Percentiles rank a stretch among this genome's conserved stretches.
Evolutionary conservation across 1,284 basidiomycete genomes (phyloP).

Genomic region (Rhizoctonia solani): DNA sequence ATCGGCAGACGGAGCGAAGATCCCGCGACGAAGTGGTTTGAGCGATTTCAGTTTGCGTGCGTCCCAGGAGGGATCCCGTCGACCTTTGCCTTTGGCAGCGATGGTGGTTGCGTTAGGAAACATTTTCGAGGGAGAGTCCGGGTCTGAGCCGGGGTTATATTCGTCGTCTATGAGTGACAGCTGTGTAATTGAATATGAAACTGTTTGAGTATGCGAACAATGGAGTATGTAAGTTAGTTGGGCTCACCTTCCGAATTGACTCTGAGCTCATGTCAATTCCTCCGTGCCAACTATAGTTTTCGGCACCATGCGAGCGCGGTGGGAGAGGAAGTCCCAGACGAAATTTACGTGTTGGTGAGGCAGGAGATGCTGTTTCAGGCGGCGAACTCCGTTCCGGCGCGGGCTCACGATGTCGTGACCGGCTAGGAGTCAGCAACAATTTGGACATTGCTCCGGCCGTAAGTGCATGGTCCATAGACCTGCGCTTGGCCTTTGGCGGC

Average conservation of each 20-base stretch:
- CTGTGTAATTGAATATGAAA: background rate
- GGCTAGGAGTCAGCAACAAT: conserved; percentile 32
- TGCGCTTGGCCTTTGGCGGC: conserved; percentile 33
- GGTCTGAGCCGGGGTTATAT: conserved; percentile 26
- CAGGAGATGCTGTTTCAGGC: conserved; percentile 4
- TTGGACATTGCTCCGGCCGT: conserved; percentile 11
- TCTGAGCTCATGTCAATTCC: conserved; percentile 22
- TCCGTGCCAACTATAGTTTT: conserved; percentile 29
- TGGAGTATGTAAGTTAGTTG: no score
- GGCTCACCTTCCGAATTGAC: conserved; percentile 19
- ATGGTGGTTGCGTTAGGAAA: conserved; percentile 4
- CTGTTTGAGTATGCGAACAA: background rate
- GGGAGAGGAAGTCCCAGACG: conserved; percentile 14
- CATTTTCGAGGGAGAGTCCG: conserved; percentile 11
- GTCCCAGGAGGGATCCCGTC: background rate
- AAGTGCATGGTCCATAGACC: conserved; percentile 29
- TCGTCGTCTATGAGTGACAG: conserved; percentile 30
- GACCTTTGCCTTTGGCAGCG: conserved; percentile 11
- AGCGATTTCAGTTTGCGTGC: conserved; percentile 10
- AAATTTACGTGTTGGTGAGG: conserved; percentile 15
- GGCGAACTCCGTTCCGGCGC: conserved; percentile 31
- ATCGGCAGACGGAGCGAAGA: conserved; percentile 2
- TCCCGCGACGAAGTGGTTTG: conserved; percentile 3
- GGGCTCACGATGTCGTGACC: conserved; percentile 17
- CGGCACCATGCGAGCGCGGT: conserved; percentile 6